Conservation (phyloP, 495 filamentous ascomycete species). For the Glonium stellatum region DNA sequence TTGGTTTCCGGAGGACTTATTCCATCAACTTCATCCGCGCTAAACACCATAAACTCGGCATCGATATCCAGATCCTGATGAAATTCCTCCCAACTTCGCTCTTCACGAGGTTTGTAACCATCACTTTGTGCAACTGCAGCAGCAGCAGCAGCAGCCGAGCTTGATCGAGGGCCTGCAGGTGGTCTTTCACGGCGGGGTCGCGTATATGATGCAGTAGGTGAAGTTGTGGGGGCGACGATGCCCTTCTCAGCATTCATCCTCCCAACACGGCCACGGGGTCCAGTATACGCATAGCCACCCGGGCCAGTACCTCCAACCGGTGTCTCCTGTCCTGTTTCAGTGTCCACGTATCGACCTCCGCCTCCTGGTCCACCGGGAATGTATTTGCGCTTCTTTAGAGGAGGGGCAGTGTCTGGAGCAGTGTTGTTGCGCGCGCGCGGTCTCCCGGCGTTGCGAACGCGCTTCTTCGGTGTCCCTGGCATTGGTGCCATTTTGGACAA, state of each 20-base stretch:
- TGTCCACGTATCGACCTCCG: conserved; percentile 38
- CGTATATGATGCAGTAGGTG: conserved; percentile 48
- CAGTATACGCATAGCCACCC: conserved; percentile 42
- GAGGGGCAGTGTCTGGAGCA: conserved; percentile 22
- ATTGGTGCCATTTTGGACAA: conserved; percentile 18
- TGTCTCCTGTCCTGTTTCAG: conserved; percentile 30
- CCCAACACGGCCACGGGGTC: conserved; percentile 40
- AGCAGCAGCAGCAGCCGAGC: conserved; percentile 75
- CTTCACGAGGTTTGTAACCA: conserved; percentile 93
- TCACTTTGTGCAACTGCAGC: conserved; percentile 82
- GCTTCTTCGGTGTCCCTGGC: conserved; percentile 18
- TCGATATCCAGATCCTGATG: conserved; percentile 92
- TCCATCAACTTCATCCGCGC: conserved; percentile 78
- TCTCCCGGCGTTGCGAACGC: conserved; percentile 16
- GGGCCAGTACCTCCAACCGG: conserved; percentile 44
- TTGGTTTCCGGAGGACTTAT: conserved; percentile 33
- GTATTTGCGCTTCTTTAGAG: conserved; percentile 34
- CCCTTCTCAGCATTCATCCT: conserved; percentile 36
- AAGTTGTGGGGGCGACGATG: conserved; percentile 39
- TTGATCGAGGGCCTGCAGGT: conserved; percentile 50
- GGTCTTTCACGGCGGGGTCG: conserved; percentile 48
- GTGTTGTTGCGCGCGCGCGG: conserved; percentile 5
- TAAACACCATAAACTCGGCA: conserved; percentile 65
- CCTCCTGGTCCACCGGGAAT: conserved; percentile 39
- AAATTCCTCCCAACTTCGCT: conserved; percentile 94